Conservation (phyloP, 306 rosid species). For the Castanea sativa region DNA sequence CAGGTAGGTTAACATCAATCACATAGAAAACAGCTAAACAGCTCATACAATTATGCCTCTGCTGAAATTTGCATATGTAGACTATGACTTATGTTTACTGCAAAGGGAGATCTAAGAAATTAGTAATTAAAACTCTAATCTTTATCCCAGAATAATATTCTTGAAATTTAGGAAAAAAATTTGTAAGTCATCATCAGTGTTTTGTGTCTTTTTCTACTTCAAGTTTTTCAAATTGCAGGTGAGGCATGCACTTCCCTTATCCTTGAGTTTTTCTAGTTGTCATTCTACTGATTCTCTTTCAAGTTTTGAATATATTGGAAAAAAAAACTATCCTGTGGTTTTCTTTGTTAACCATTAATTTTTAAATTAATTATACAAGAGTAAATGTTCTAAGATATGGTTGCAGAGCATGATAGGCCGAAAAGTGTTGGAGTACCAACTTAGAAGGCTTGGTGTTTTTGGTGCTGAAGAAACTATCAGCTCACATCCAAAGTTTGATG, state of each 20-base stretch:
- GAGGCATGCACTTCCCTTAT: neutral
- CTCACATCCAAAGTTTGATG: constrained; percentile 92
- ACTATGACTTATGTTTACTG: neutral
- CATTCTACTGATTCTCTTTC: neutral
- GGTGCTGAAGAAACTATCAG: constrained; percentile 94
- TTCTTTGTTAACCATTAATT: neutral
- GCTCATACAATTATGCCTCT: neutral
- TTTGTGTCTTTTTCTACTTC: neutral
- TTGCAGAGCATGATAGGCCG: constrained; percentile 96
- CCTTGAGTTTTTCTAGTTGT: neutral
- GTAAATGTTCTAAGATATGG: constrained; percentile 19
- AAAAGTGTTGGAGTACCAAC: constrained; percentile 86
- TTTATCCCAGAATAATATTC: neutral
- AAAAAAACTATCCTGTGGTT: constrained; percentile 9
- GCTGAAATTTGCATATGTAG: neutral
- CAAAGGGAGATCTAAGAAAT: neutral
- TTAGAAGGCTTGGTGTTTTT: constrained; percentile 87
- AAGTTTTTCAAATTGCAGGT: neutral
- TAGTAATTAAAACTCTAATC: neutral
- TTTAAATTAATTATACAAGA: neutral
- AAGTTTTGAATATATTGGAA: neutral
- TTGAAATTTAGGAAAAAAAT: neutral
- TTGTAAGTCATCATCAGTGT: neutral
- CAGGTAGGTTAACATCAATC: constrained; percentile 57
- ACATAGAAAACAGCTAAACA: constrained; percentile 1